Conservation (phyloP, 768 basidiomycete species). For the Lactarius hengduanensis region DNA sequence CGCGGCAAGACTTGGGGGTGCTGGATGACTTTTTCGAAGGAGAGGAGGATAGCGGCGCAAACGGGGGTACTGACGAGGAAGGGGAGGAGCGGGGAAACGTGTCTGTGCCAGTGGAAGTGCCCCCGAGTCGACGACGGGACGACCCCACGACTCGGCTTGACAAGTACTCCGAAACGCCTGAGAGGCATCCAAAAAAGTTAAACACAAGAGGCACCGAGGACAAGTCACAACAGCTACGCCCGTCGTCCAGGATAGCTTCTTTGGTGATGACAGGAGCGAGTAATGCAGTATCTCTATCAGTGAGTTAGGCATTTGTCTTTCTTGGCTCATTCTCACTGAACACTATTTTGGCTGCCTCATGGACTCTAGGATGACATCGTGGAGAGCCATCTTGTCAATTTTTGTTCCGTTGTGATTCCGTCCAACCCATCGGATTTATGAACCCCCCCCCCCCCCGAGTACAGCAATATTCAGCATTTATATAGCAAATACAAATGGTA, state of each 20-base stretch:
- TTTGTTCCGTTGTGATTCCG: background rate
- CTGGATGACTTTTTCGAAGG: constrained; percentile 37
- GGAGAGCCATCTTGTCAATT: background rate
- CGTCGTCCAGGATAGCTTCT: constrained; percentile 9
- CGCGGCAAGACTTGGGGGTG: constrained; percentile 21
- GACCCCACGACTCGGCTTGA: background rate
- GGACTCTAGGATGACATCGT: background rate
- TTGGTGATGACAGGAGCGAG: constrained; percentile 12
- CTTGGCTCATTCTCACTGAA: background rate
- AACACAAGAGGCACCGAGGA: constrained; percentile 1
- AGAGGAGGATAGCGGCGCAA: constrained; percentile 29
- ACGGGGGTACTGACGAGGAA: background rate
- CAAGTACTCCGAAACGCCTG: background rate
- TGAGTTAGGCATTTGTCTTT: background rate
- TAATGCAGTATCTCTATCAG: background rate
- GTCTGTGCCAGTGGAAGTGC: background rate
- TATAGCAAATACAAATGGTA: background rate
- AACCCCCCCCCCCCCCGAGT: background rate
- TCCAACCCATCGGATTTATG: background rate
- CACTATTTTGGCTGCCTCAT: background rate
- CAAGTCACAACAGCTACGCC: background rate
- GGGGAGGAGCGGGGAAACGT: background rate
- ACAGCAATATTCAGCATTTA: background rate
- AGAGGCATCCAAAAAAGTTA: constrained; percentile 4
- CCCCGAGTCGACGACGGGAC: constrained; percentile 5